Base-by-base conservation (phyloP, 2,329 filamentous ascomycete species). In the Sporothrix variecibatus region DNA sequence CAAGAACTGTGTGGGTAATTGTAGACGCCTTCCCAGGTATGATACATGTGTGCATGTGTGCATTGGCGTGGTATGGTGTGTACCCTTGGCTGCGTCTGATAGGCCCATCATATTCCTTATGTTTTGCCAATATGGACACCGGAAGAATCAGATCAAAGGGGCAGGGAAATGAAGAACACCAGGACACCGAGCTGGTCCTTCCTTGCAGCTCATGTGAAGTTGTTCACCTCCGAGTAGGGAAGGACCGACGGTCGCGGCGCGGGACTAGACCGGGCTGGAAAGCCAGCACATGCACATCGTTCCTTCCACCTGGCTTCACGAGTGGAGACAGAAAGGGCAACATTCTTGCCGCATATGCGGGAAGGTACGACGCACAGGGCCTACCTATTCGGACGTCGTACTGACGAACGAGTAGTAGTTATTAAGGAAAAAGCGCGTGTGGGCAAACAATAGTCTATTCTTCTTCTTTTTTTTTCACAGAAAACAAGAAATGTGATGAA, bases 241-340 rank as follows among this genome's bases (percentile, higher is more conserved):
- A 70, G 67, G 67, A 70, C 49, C 67, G 49, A 56, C 49, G 17
- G n/a, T 56, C 43, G 26, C 26, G 67, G 28, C 38, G n/a, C 46
- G 43, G 40, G 26, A 68, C 43, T 34, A 34, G 65, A 31, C 43
- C 43, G 43, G 43, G 26, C 43, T 68, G 43, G 43, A 49, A 43
- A 51, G 65, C 31, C 28, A 70, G 20, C 46, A 70, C 43, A 34
- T 23, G 43, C 46, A 53, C 49, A 40, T 53, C 49, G 49, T 38
- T 69, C 67, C 67, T 68, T 34, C 65, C 26, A 51, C 26, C 62
- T 68, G 43, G 26, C 65, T 68, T 68, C 43, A 23, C 26, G 43
- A 51, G 65, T 68, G 65, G 65, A 34, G 65, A 53, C 43, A 12
- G 20, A 34, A 69, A 51, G 26, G 12, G 67, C 46, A 67, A 11